These are phyloP conservation scores for Aegle marmelos DNA, from an alignment of 345 rosid genomes.

Conservation along the genomic window DNA sequence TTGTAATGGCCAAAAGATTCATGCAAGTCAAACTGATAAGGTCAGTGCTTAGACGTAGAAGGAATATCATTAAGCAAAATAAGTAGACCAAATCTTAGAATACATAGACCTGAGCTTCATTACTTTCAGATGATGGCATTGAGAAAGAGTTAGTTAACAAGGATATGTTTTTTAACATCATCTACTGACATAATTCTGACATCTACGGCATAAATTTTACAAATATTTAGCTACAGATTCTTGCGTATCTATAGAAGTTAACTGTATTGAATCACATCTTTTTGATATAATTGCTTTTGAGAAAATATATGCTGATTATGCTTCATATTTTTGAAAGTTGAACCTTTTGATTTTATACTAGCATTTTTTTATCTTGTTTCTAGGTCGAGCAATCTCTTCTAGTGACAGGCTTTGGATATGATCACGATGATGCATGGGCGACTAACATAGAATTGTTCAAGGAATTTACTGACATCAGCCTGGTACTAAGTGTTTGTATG, in stretches of 20 bases:
- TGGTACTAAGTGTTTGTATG: slow-evolving; percentile 37
- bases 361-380: slow-evolving; percentile 6
- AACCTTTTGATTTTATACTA: neutral
- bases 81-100: neutral
- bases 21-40: slow-evolving; percentile 66
- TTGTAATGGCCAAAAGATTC: slow-evolving; percentile 82
- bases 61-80: neutral
- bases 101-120: neutral
- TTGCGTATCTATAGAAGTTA: neutral
- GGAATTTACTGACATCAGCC: slow-evolving; percentile 88
- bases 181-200: neutral
- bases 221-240: neutral
- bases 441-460: slow-evolving; percentile 90
- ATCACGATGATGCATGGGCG: slow-evolving; percentile 89
- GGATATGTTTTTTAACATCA: neutral
- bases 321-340: slow-evolving; percentile 2
- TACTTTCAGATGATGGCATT: neutral
- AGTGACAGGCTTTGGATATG: slow-evolving; percentile 97
- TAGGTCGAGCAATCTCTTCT: slow-evolving; percentile 94
- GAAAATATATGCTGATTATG: neutral
- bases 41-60: slow-evolving; percentile 32
- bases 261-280: neutral
- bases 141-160: neutral
- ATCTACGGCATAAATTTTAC: neutral
- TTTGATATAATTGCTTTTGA: neutral